Conservation (phyloP, 225 moss, liverwort and hornwort genomes). For the Marchantia polymorpha region DNA sequence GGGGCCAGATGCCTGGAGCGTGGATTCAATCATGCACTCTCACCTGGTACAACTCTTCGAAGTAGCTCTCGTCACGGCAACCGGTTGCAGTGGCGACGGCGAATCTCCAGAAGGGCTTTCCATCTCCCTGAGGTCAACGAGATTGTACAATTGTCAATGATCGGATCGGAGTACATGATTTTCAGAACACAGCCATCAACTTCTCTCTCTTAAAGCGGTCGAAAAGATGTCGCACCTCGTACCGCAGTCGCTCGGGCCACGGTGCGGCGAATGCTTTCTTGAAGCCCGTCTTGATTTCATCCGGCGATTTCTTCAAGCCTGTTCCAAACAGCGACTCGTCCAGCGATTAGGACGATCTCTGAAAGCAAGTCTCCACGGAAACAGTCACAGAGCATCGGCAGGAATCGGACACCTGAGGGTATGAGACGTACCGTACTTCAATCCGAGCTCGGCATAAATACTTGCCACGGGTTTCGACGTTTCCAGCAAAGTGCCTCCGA, state of each 20-base stretch:
- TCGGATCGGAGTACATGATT: not conserved
- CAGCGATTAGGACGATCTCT: not conserved
- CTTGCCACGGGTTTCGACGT: conserved; percentile 74
- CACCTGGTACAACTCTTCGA: conserved; percentile 91
- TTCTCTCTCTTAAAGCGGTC: not conserved
- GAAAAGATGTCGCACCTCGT: conserved; percentile 53
- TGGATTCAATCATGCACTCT: too few relatives aligned
- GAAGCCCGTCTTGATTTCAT: conserved; percentile 86
- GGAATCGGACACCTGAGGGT: not conserved
- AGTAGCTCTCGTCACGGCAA: conserved; percentile 69
- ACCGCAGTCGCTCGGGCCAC: conserved; percentile 92
- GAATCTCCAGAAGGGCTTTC: conserved; percentile 84
- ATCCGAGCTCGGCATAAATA: conserved; percentile 74
- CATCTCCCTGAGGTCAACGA: conserved; percentile 65
- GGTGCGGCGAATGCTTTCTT: conserved; percentile 81
- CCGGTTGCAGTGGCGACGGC: conserved; percentile 92
- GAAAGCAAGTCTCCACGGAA: not conserved
- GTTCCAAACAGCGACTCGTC: not conserved
- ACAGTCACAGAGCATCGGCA: not conserved
- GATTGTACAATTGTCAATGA: not conserved
- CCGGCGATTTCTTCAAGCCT: conserved; percentile 68
- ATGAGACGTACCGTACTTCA: conserved; percentile 65
- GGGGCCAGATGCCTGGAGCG: too few relatives aligned
- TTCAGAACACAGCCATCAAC: not conserved
- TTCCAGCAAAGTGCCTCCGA: conserved; percentile 91